phyloP scores from a whole-genome alignment of 257 asterid species.

The Thymus mandschuricus region DNA sequence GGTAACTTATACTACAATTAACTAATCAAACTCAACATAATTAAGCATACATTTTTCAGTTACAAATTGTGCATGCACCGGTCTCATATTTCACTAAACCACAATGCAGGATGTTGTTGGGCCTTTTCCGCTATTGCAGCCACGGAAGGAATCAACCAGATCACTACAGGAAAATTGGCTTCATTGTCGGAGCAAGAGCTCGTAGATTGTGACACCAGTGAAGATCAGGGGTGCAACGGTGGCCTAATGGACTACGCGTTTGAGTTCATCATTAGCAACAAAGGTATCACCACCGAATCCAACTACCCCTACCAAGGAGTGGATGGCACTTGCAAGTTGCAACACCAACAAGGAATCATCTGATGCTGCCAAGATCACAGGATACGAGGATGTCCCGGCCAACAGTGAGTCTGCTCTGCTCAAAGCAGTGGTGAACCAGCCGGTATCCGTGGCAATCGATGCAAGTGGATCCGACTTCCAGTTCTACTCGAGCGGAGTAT shows the following conservation, averaged over 20 bases:
- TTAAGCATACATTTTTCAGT: too few relatives aligned
- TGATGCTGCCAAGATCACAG: constrained; percentile 18
- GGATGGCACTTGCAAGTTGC: constrained; percentile 22
- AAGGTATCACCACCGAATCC: constrained; percentile 25
- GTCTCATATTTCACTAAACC: too few relatives aligned
- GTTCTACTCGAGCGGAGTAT: constrained; percentile 42
- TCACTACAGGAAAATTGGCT: not conserved
- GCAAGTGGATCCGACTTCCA: constrained; percentile 39
- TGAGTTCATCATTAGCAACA: constrained; percentile 15
- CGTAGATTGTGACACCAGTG: constrained; percentile 22
- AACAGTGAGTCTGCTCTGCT: constrained; percentile 20
- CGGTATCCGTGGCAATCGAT: constrained; percentile 42
- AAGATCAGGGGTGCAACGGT: constrained; percentile 21
- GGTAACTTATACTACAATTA: constrained; percentile 28
- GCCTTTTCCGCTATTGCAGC: constrained; percentile 16
- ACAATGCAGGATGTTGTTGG: constrained; percentile 11
- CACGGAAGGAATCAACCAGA: constrained; percentile 20
- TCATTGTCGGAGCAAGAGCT: constrained; percentile 23
- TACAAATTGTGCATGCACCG: too few relatives aligned
- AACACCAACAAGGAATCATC: constrained; percentile 26
- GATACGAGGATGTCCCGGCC: constrained; percentile 26
- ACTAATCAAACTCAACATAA: too few relatives aligned
- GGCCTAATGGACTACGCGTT: constrained; percentile 25
- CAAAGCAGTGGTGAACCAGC: constrained; percentile 27
- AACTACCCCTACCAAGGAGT: constrained; percentile 20